A percentile compares a stretch with the other conserved stretches of the same genome.
These are phyloP conservation scores for Syncephalastrum contaminatum DNA, from an alignment of 371 early-diverging fungal species.

Conservation along the genomic window DNA sequence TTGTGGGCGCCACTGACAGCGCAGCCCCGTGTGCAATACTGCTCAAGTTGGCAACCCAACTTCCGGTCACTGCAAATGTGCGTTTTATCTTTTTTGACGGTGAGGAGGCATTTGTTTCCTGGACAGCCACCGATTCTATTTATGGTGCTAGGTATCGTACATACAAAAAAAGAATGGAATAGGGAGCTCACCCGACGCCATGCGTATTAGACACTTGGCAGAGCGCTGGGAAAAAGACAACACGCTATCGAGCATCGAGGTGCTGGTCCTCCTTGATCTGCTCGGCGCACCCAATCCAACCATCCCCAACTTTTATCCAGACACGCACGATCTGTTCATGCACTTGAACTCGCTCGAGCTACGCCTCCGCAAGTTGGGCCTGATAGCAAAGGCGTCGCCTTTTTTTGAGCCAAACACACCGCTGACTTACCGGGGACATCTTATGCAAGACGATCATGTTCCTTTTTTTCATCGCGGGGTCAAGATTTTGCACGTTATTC, in stretches of 20 bases:
- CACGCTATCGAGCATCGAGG: conserved; percentile 71
- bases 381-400: conserved; percentile 29
- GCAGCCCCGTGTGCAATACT: conserved; percentile 88
- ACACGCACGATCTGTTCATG: conserved; percentile 61
- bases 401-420: conserved; percentile 40
- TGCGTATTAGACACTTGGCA: conserved; percentile 23
- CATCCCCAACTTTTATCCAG: conserved; percentile 59
- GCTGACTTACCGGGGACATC: conserved; percentile 30
- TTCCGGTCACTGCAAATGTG: conserved; percentile 4
- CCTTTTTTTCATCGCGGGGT: conserved; percentile 85
- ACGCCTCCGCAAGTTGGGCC: conserved; percentile 24
- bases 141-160: conserved; percentile 83
- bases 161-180: not conserved
- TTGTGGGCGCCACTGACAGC: conserved; percentile 85
- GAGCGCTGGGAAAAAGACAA: conserved; percentile 40
- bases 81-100: conserved; percentile 90
- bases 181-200: not conserved
- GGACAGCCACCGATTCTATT: conserved; percentile 82
- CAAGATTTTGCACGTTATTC: conserved; percentile 87
- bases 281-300: conserved; percentile 62
- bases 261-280: conserved; percentile 86
- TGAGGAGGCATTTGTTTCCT: conserved; percentile 88
- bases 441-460: conserved; percentile 89
- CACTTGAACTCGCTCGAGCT: conserved; percentile 49
- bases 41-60: conserved; percentile 73